Conservation (phyloP, 202 grass and related monocot genomes). For the Carex sylvatica region DNA sequence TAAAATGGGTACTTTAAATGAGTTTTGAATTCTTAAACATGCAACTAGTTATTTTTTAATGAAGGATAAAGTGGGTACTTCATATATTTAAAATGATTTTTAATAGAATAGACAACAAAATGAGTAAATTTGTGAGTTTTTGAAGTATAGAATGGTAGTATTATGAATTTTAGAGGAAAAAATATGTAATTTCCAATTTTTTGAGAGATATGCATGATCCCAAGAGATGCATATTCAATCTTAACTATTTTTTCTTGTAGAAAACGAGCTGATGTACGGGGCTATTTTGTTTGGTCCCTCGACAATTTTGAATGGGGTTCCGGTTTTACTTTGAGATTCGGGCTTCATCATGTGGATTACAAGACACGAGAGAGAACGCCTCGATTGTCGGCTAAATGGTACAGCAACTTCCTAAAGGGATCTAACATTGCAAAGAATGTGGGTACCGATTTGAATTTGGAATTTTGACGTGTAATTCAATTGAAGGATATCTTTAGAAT, state of each 20-base stretch:
- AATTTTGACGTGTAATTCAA: neutral
- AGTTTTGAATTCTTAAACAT: no score
- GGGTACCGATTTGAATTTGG: neutral
- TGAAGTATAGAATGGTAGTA: no score
- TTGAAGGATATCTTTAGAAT: neutral
- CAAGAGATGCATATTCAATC: neutral
- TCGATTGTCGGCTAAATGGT: constrained; percentile 44
- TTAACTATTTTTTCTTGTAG: constrained; percentile 13
- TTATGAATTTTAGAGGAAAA: no score
- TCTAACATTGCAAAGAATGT: neutral
- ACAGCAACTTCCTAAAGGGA: constrained; percentile 34
- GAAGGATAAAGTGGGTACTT: no score
- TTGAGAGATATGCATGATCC: no score
- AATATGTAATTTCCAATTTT: neutral
- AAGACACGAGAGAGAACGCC: constrained; percentile 41
- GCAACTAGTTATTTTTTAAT: no score
- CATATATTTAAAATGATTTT: no score
- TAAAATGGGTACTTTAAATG: no score
- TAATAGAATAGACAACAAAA: no score
- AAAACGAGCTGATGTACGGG: constrained; percentile 49
- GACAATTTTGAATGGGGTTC: constrained; percentile 51
- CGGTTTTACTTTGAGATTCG: constrained; percentile 39
- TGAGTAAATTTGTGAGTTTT: no score
- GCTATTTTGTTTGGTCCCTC: constrained; percentile 58
- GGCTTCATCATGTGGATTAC: constrained; percentile 51